A percentile compares a stretch with the other conserved stretches of the same genome.
Evolutionary conservation across 2,329 filamentous ascomycete species (phyloP).

Genomic region (Exophiala calicioides): DNA sequence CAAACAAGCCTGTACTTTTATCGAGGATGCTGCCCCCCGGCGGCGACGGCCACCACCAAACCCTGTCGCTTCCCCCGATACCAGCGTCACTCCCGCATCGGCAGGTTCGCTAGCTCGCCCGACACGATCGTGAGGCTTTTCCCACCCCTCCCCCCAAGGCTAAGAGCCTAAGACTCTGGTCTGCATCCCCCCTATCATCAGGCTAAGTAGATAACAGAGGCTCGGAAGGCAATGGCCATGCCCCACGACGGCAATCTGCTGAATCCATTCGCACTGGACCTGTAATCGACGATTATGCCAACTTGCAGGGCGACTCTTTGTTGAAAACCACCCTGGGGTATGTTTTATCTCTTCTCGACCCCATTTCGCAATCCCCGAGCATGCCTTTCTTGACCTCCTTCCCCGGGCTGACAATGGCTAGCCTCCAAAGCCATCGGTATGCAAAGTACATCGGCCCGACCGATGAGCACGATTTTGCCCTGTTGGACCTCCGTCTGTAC

Average conservation of each 20-base stretch:
- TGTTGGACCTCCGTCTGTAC: conserved; percentile 32
- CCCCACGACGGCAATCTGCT: conserved; percentile 26
- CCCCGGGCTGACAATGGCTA: conserved; percentile 28
- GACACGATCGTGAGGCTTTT: conserved; percentile 26
- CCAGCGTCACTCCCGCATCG: conserved; percentile 14
- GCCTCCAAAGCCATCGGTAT: conserved; percentile 31
- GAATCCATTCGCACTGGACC: conserved; percentile 23
- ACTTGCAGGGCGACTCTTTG: conserved; percentile 26
- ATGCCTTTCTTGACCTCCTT: conserved; percentile 19
- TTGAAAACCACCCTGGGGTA: conserved; percentile 32
- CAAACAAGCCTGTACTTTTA: conserved; percentile 31
- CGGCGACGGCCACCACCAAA: conserved; percentile 25
- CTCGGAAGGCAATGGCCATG: conserved; percentile 26
- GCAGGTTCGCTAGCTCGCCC: conserved; percentile 23
- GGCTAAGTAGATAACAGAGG: conserved; percentile 30
- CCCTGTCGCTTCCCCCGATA: conserved; percentile 10
- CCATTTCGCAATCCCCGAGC: conserved; percentile 9
- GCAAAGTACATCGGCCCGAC: conserved; percentile 34
- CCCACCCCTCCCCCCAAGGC: conserved; percentile 19
- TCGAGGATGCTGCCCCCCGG: conserved; percentile 30
- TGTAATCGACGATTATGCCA: conserved; percentile 27
- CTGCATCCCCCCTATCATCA: conserved; percentile 21
- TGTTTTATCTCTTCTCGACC: conserved; percentile 8
- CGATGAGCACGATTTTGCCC: conserved; percentile 32
- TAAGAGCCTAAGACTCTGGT: conserved; percentile 4